Evolutionary conservation across 768 basidiomycete genomes (phyloP).

Genomic region (Termitomyces sp.): DNA sequence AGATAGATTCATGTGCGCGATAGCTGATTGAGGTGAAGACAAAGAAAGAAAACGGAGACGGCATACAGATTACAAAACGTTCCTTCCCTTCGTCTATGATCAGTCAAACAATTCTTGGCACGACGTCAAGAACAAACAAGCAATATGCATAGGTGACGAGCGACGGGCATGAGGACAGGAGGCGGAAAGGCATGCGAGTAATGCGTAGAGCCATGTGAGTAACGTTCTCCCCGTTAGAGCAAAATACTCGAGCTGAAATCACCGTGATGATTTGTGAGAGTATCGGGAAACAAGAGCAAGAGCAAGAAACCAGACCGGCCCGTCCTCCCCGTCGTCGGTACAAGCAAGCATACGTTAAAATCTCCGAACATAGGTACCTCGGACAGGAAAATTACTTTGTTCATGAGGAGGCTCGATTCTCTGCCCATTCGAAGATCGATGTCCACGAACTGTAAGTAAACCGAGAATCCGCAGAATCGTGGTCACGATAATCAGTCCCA

Average conservation of each 20-base stretch:
- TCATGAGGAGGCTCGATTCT: too few species aligned
- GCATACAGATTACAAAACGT: slow-evolving; percentile 8
- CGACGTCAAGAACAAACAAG: too few species aligned
- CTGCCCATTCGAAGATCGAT: too few species aligned
- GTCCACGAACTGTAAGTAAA: too few species aligned
- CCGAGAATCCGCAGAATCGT: too few species aligned
- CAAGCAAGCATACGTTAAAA: slow-evolving; percentile 30
- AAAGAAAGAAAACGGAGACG: neutral
- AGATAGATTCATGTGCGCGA: too few species aligned
- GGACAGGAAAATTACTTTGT: slow-evolving; percentile 17
- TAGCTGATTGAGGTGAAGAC: neutral
- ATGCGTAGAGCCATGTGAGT: slow-evolving; percentile 20
- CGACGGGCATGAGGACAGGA: slow-evolving; percentile 15
- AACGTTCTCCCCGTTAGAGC: slow-evolving; percentile 19
- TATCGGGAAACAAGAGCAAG: slow-evolving; percentile 29
- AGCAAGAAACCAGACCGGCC: too few species aligned
- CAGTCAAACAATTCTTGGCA: too few species aligned
- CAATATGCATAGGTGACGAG: slow-evolving; percentile 22
- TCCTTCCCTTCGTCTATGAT: neutral
- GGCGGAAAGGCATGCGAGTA: slow-evolving; percentile 18
- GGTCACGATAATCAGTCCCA: too few species aligned
- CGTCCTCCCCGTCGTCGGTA: slow-evolving; percentile 27
- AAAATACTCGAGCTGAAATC: slow-evolving; percentile 23
- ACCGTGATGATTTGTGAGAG: slow-evolving; percentile 20
- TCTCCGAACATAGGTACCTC: slow-evolving; percentile 23